Evolutionary conservation across 306 rosid species (phyloP), one percentile per base, ranked within the genome.

Genomic region (Fagus crenata): DNA sequence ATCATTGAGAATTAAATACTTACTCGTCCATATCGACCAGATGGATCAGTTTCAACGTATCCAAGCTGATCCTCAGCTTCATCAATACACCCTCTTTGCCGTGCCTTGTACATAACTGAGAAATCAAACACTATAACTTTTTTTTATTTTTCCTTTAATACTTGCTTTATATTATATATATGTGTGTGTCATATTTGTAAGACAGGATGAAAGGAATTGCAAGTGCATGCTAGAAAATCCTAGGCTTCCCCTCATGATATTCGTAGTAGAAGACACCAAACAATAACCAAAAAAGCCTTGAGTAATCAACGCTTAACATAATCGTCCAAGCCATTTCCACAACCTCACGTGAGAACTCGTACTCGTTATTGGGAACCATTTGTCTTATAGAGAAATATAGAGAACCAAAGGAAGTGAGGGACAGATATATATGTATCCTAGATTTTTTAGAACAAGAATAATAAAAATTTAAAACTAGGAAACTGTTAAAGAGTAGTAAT

Each of bases 21-120:
- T 87, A 91, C 98, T 22, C 97, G 90, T 8, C 98, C 96, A 73
- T 93, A 93, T 75, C 98, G 87, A 81, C 90, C 89, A 39, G 98
- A 85, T 35, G 98, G 96, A 46, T 93, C 98, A 18, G 90, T 93
- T 86, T 93, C 98, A 72, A 84, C 93, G 78, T 89, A 93, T 46
- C 77, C 88, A 67, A 71, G 73, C 35, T 74, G 91, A 49, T 81
- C 71, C 79, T 74, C 81, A 71, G 69, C 79, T 77, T 84, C 88
- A 68, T 78, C 75, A n/a, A 71, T 73, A 46, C 79, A 12, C 71
- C 74, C 78, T 79, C 84, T 80, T 46, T 77, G 59, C 85, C 93
- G 77, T 36, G 80, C 83, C 68, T 83, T 89, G 76, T 76, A 59
- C 92, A 85, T 84, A 18, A 72, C 72, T 83, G 63, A 61, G 68